These are phyloP conservation scores for Edaphochlamys debaryana DNA, from an alignment of 139 green algal genomes.

Conservation along the genomic window DNA sequence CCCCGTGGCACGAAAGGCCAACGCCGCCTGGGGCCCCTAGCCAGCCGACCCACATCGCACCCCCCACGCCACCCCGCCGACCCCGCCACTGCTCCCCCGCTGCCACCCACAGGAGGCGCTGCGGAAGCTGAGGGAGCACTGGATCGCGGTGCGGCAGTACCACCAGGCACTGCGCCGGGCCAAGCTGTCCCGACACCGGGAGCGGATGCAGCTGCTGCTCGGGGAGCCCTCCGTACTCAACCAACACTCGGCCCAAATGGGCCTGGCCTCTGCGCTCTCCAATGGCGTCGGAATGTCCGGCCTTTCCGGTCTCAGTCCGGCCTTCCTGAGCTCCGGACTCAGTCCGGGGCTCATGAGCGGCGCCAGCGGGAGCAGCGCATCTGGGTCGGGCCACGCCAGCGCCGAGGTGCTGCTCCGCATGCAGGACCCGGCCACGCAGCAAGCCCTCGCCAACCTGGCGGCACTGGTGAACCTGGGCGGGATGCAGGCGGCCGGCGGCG, in stretches of 20 bases:
- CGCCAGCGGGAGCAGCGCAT: not conserved
- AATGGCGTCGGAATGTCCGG: not conserved
- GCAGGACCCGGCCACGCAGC: not conserved
- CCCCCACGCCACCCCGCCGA: not conserved
- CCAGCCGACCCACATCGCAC: too few relatives aligned
- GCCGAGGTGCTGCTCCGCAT: not conserved
- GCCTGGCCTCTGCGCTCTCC: not conserved
- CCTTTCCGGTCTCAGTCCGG: too few relatives aligned
- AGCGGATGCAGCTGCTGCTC: constrained; percentile 9
- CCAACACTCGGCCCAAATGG: not conserved
- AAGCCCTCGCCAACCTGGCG: not conserved
- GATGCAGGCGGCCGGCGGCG: not conserved
- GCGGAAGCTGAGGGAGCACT: constrained; percentile 43
- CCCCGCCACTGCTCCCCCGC: not conserved
- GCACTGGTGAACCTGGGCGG: too few relatives aligned
- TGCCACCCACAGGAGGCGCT: not conserved
- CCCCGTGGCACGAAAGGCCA: too few relatives aligned
- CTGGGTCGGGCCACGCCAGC: not conserved
- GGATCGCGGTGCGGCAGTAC: constrained; percentile 30
- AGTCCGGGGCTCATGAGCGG: too few relatives aligned
- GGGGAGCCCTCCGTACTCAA: constrained; percentile 18
- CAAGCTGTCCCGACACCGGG: constrained; percentile 22
- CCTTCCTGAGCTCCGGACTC: too few relatives aligned
- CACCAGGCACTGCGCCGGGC: constrained; percentile 7
- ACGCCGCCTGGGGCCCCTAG: too few relatives aligned